A percentile compares a stretch with the other conserved stretches of the same genome.
Evolutionary conservation across 2,329 filamentous ascomycete genomes (phyloP).

Genomic region (Nannizziopsis arthrosporioides): DNA sequence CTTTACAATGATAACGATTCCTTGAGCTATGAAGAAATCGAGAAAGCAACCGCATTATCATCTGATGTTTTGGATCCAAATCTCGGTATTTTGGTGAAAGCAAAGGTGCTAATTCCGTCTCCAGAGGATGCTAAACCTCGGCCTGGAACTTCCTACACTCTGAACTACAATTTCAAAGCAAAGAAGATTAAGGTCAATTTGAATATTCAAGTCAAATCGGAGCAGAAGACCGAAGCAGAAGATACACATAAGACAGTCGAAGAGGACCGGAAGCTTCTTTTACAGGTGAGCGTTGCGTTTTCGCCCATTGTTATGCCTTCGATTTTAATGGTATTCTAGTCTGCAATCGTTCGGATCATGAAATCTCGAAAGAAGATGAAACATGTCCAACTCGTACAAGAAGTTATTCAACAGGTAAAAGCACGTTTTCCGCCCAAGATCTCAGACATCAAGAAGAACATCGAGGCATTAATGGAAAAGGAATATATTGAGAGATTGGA

Average conservation of each 20-base stretch:
- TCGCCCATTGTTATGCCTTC: constrained; percentile 10
- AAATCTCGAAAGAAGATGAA: constrained; percentile 99
- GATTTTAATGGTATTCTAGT: constrained; percentile 44
- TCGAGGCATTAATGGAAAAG: constrained; percentile 96
- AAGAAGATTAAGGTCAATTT: constrained; percentile 98
- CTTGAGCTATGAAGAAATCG: constrained; percentile 78
- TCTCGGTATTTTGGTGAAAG: constrained; percentile 77
- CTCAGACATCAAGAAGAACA: constrained; percentile 97
- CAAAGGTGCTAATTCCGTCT: constrained; percentile 68
- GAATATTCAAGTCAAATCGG: constrained; percentile 86
- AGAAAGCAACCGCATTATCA: constrained; percentile 65
- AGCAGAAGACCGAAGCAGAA: constrained; percentile 89
- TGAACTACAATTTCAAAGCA: constrained; percentile 94
- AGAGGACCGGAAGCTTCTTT: constrained; percentile 88
- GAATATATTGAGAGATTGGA: constrained; percentile 95
- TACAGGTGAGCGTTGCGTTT: constrained; percentile 60
- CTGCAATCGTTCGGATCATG: constrained; percentile 98
- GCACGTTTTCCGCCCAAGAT: constrained; percentile 87
- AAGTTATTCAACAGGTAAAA: constrained; percentile 92
- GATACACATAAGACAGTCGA: constrained; percentile 99
- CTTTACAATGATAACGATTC: constrained; percentile 87
- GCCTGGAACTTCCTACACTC: constrained; percentile 63
- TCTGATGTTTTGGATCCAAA: constrained; percentile 78
- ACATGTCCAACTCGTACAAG: constrained; percentile 83
- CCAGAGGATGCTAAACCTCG: constrained; percentile 65